Evolutionary conservation across 106 monocot species (phyloP).

Genomic region (Dioscorea alata): DNA sequence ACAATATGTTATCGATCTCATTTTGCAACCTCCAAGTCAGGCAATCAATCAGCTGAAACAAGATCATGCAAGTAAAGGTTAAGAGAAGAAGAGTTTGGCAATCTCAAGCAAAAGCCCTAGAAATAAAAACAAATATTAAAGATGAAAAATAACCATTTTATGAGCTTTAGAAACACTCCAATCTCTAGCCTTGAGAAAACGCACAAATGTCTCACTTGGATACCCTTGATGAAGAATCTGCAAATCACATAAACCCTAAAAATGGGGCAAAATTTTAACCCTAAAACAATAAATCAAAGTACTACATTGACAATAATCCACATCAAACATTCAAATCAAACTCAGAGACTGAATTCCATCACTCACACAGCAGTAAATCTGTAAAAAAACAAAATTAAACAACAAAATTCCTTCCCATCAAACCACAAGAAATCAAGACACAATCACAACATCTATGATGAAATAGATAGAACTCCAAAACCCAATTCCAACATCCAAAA

Average conservation of each 20-base stretch:
- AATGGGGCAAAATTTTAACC: no score
- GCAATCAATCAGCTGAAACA: neutral
- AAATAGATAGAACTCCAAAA: neutral
- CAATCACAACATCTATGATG: no score
- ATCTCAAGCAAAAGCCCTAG: no score
- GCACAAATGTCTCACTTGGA: conserved; percentile 54
- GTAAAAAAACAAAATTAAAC: neutral
- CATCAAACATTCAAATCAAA: neutral
- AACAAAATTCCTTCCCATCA: neutral
- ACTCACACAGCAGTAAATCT: neutral
- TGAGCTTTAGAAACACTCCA: conserved; percentile 80
- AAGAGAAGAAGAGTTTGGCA: neutral
- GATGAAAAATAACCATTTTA: conserved; percentile 50
- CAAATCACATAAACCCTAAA: conserved; percentile 4
- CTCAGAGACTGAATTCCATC: neutral
- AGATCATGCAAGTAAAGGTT: no score
- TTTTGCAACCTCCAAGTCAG: no score
- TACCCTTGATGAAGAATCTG: conserved; percentile 89
- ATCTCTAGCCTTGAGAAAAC: conserved; percentile 87
- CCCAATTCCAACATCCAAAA: neutral
- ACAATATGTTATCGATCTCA: neutral
- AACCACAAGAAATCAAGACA: neutral
- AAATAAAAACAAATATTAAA: no score
- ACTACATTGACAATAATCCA: neutral
- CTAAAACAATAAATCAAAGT: neutral